Conservation (phyloP, 73 alveolate species). For the Stentor roeselii region DNA sequence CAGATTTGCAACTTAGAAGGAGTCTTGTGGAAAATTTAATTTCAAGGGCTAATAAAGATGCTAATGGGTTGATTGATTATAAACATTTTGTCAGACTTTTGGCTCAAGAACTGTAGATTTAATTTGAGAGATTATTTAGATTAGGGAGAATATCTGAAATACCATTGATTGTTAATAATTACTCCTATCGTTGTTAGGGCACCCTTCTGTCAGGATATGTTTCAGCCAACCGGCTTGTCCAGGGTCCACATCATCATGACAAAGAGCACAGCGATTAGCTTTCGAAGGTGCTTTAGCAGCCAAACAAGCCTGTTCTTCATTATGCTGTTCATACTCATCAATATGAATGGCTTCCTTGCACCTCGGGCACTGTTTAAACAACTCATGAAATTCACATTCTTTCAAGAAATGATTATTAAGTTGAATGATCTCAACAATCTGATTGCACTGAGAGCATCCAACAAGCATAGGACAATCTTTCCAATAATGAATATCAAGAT, state of each 20-base stretch:
- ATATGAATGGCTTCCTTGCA: slow-evolving; percentile 87
- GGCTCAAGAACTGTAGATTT: not conserved
- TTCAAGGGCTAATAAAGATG: not conserved
- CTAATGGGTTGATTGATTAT: slow-evolving; percentile 10
- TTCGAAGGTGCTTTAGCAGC: slow-evolving; percentile 60
- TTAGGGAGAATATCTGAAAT: no score
- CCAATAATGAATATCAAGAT: slow-evolving; percentile 84
- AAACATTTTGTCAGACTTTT: slow-evolving; percentile 7
- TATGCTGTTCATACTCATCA: slow-evolving; percentile 85
- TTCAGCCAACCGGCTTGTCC: slow-evolving; percentile 89
- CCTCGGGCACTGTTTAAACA: slow-evolving; percentile 82
- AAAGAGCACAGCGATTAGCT: slow-evolving; percentile 94
- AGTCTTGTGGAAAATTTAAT: not conserved
- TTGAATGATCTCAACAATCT: slow-evolving; percentile 84
- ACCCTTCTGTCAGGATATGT: slow-evolving; percentile 76
- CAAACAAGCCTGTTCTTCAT: slow-evolving; percentile 42
- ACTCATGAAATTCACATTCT: slow-evolving; percentile 82
- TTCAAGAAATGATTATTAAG: slow-evolving; percentile 54
- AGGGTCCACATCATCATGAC: slow-evolving; percentile 90
- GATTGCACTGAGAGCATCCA: slow-evolving; percentile 80
- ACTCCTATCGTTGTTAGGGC: slow-evolving; percentile 87
- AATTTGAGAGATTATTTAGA: no score
- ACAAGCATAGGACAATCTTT: slow-evolving; percentile 88
- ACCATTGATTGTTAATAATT: slow-evolving; percentile 17
- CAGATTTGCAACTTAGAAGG: not conserved